These are phyloP conservation scores for Hypomontagnella monticulosa DNA, from an alignment of 495 filamentous ascomycete genomes.

Conservation along the genomic window DNA sequence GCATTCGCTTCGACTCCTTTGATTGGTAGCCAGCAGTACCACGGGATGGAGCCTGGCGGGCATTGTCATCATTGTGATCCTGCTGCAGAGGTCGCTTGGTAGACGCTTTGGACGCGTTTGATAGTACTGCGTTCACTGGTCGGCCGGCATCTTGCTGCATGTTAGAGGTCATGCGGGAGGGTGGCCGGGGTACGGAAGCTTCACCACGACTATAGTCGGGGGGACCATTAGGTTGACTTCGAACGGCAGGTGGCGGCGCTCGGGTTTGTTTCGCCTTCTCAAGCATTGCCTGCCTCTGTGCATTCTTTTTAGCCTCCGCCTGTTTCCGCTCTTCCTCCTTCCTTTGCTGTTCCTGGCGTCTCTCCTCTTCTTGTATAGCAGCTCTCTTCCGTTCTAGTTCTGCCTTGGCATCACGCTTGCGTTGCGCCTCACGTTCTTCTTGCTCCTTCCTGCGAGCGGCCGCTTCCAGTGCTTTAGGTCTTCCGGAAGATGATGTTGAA, in stretches of 20 bases:
- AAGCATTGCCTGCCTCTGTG: constrained; percentile 76
- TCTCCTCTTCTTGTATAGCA: constrained; percentile 66
- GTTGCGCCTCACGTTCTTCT: constrained; percentile 79
- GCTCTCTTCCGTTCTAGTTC: constrained; percentile 81
- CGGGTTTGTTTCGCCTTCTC: constrained; percentile 68
- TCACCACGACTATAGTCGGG: constrained; percentile 54
- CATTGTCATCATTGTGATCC: constrained; percentile 59
- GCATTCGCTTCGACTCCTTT: constrained; percentile 66
- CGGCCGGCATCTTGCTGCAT: constrained; percentile 54
- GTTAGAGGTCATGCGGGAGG: constrained; percentile 55
- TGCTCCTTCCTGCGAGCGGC: constrained; percentile 82
- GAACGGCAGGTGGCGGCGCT: constrained; percentile 62
- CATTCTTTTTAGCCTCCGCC: constrained; percentile 70
- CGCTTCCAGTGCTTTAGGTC: constrained; percentile 68
- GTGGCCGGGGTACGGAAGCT: constrained; percentile 46
- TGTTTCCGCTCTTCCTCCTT: constrained; percentile 60
- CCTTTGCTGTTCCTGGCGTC: constrained; percentile 60
- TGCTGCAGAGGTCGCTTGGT: constrained; percentile 62
- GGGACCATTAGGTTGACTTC: constrained; percentile 59
- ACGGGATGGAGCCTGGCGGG: constrained; percentile 50
- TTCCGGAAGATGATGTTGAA: constrained; percentile 68
- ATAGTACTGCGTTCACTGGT: constrained; percentile 55
- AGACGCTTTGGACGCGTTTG: constrained; percentile 54
- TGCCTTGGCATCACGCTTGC: constrained; percentile 80
- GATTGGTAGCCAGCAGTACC: constrained; percentile 58